Base-by-base conservation (phyloP, 108 stramenopile genomes). In the Cyclotella kingstonii region DNA sequence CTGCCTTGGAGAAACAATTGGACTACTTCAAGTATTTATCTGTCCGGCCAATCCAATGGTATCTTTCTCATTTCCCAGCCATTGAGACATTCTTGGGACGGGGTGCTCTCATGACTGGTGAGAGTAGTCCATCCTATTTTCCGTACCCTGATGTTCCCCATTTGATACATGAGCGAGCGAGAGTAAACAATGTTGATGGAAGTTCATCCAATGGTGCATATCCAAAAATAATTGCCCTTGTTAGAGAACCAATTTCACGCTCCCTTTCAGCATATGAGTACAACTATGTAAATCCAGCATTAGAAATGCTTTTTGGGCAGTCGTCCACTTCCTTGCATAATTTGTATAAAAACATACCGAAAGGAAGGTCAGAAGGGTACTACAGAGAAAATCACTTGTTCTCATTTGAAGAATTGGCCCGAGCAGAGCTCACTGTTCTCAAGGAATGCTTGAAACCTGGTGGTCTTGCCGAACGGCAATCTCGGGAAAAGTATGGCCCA, bases 31-130 rank as follows among this genome's bases (percentile, higher is more conserved):
- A 68, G 68, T 83, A 70, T 52, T 25, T 28, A 1, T 14, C 36
- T 22, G 51, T 11, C 22, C 29, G 34, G 27, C 65, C 70, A 0
- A 56, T 92, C 57, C 61, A 61, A 17, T 92, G 90, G 90, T 92
- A 92, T 52, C 76, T 84, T n/a, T 47, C 54, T 3, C 76, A 85
- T 53, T 92, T 92, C 77, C 87, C 90, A 18, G 66, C 84, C 1
- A 54, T 85, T 1, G 39, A 66, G 31, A 58, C 54, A 43, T 89
- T 92, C 58, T 56, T 92, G 25, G 79, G 76, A 8, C 40, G 75
- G 23, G 90, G 90, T 1, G 78, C 85, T 0, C 41, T 92, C 8
- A 82, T 92, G 82, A 89, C 87, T 10, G 90, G 90, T 19, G 90
- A 92, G 46, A 87, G 87, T 18, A 80, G 78, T 41, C 90, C 90